A percentile compares a stretch with the other conserved stretches of the same genome.
Evolutionary conservation across 768 basidiomycete genomes (phyloP).

Genomic region (Boletus speciosus): DNA sequence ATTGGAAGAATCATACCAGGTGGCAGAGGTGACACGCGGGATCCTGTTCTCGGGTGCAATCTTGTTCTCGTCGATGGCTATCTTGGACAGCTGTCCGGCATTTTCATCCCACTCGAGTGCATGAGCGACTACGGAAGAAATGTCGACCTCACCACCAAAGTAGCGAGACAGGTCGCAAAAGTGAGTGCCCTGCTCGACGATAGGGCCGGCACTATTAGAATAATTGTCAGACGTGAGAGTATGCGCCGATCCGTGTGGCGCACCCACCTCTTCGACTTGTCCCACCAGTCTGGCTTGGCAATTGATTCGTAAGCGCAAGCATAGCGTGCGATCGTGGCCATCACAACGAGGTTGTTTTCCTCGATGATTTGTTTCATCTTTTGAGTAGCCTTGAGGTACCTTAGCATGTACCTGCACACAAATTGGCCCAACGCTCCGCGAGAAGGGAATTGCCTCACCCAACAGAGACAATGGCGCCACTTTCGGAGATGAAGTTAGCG

Average conservation of each 20-base stretch:
- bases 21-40: constrained; percentile 88
- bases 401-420: constrained; percentile 76
- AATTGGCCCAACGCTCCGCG: background rate
- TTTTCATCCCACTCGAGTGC: constrained; percentile 92
- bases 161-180: constrained; percentile 96
- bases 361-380: constrained; percentile 95
- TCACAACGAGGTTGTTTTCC: constrained; percentile 91
- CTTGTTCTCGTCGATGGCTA: constrained; percentile 78
- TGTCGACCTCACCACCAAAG: constrained; percentile 94
- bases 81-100: constrained; percentile 79
- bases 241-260: background rate
- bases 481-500: constrained; percentile 65
- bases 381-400: constrained; percentile 91
- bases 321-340: constrained; percentile 95
- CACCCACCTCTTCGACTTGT: constrained; percentile 82
- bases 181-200: constrained; percentile 93
- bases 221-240: constrained; percentile 2
- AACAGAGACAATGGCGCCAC: constrained; percentile 79
- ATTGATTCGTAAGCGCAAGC: constrained; percentile 83
- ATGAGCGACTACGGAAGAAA: constrained; percentile 74
- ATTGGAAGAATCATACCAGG: constrained; percentile 56
- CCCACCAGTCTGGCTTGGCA: constrained; percentile 88
- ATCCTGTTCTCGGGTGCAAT: constrained; percentile 88
- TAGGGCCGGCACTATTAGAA: constrained; percentile 59
- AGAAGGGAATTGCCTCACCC: constrained; percentile 50